Percentiles rank a stretch among this genome's conserved stretches.
phyloP scores from a whole-genome alignment of 345 rosid species.

The Ailanthus altissimus region DNA sequence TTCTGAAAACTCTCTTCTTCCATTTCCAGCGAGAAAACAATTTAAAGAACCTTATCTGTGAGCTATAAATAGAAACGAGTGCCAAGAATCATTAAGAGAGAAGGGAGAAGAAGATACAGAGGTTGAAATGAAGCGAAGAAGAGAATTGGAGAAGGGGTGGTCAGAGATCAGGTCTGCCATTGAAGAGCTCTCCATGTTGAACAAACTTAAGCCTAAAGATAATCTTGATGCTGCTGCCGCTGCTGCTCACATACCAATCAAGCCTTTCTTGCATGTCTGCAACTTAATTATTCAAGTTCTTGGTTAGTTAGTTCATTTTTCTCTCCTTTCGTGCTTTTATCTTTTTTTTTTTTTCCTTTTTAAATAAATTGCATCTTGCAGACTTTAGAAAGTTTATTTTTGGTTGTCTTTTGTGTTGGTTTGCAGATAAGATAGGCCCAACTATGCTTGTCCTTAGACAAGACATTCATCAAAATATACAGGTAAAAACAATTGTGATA shows the following conservation, averaged over 20 bases:
- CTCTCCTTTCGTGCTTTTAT: no score
- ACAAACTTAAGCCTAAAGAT: constrained; percentile 41
- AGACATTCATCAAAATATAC: constrained; percentile 77
- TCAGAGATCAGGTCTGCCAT: constrained; percentile 74
- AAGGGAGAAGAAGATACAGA: not conserved
- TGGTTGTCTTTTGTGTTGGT: constrained; percentile 18
- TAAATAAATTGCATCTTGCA: not conserved
- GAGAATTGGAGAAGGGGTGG: constrained; percentile 54
- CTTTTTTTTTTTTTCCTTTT: not conserved
- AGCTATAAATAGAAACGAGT: not conserved
- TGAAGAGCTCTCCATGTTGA: constrained; percentile 67
- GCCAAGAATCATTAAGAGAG: constrained; percentile 9
- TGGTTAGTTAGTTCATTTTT: constrained; percentile 45
- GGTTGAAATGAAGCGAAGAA: constrained; percentile 65
- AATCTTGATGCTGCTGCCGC: constrained; percentile 27
- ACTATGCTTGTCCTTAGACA: constrained; percentile 93
- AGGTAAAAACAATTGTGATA: constrained; percentile 42
- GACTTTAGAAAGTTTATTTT: not conserved
- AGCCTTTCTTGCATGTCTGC: constrained; percentile 68
- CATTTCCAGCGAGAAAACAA: not conserved
- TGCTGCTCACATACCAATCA: constrained; percentile 52
- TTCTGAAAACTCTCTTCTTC: not conserved
- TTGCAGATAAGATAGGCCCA: constrained; percentile 95
- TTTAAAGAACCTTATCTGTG: not conserved
- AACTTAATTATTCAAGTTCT: constrained; percentile 78